Evolutionary conservation across 495 filamentous ascomycete species (phyloP).

Genomic region (Daldinia childiae): DNA sequence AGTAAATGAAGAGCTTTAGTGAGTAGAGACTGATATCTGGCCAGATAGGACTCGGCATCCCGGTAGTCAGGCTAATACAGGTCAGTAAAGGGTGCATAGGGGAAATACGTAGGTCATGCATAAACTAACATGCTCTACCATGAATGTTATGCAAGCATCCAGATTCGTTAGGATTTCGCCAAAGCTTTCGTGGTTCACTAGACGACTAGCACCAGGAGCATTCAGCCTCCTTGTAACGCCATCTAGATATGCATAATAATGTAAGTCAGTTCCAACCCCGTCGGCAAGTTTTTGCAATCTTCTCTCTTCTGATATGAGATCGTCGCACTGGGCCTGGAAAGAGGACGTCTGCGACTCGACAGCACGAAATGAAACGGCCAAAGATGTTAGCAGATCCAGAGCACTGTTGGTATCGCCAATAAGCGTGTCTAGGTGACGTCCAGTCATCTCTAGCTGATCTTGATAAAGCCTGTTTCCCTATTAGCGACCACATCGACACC

Average conservation of each 20-base stretch:
- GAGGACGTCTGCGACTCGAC: conserved; percentile 91
- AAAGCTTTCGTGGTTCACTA: conserved; percentile 82
- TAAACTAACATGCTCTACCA: conserved; percentile 77
- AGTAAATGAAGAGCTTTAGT: conserved; percentile 64
- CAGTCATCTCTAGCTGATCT: conserved; percentile 80
- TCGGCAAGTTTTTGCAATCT: conserved; percentile 79
- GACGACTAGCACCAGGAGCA: conserved; percentile 85
- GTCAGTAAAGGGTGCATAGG: conserved; percentile 32
- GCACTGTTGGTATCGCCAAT: conserved; percentile 76
- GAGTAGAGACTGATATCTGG: conserved; percentile 85
- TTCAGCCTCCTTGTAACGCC: conserved; percentile 89
- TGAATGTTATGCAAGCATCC: conserved; percentile 89
- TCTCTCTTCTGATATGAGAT: conserved; percentile 79
- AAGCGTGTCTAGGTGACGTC: conserved; percentile 83
- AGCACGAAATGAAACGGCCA: conserved; percentile 82
- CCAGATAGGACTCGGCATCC: conserved; percentile 87
- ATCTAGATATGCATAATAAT: conserved; percentile 92
- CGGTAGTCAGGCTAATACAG: conserved; percentile 74
- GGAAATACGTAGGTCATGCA: not conserved
- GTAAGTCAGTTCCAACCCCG: conserved; percentile 82
- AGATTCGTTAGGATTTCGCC: conserved; percentile 84
- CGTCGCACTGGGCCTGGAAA: conserved; percentile 91
- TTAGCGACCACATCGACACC: conserved; percentile 39
- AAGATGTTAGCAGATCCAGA: conserved; percentile 73
- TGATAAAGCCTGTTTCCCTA: conserved; percentile 68